Conservation (phyloP, 345 rosid genomes). For the Salix purpurea region DNA sequence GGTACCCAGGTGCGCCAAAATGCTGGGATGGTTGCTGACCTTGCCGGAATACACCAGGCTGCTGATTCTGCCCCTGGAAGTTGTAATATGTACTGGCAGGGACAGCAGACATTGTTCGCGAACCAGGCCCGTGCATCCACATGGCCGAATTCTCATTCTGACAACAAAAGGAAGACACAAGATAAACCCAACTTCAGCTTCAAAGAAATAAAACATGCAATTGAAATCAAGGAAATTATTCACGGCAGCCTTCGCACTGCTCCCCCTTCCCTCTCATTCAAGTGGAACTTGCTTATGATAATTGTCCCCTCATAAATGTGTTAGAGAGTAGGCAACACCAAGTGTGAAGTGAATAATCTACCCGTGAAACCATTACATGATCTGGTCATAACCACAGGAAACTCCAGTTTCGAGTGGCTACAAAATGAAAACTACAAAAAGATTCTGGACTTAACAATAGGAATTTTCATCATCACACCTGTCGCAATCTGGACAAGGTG, state of each 20-base stretch:
- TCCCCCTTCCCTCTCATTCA: background rate
- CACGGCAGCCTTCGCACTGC: background rate
- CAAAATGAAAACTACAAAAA: background rate
- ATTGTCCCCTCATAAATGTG: background rate
- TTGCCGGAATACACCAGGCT: constrained; percentile 69
- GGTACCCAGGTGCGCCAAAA: constrained; percentile 71
- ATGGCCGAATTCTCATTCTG: constrained; percentile 81
- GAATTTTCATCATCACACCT: background rate
- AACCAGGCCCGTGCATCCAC: constrained; percentile 86
- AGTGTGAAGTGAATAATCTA: background rate
- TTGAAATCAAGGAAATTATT: background rate
- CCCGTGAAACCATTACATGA: background rate
- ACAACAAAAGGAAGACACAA: constrained; percentile 4
- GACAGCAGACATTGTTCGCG: constrained; percentile 67
- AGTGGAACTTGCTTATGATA: background rate
- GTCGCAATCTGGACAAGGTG: background rate
- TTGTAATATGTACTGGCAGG: constrained; percentile 75
- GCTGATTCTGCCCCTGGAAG: constrained; percentile 90
- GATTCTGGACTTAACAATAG: background rate
- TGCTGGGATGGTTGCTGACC: constrained; percentile 92
- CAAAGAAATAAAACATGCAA: background rate
- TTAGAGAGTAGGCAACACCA: background rate
- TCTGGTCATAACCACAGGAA: background rate
- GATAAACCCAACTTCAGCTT: background rate
- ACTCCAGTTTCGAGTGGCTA: background rate